Conservation (phyloP, 768 basidiomycete genomes). For the Coprinopsis strossmayeri region DNA sequence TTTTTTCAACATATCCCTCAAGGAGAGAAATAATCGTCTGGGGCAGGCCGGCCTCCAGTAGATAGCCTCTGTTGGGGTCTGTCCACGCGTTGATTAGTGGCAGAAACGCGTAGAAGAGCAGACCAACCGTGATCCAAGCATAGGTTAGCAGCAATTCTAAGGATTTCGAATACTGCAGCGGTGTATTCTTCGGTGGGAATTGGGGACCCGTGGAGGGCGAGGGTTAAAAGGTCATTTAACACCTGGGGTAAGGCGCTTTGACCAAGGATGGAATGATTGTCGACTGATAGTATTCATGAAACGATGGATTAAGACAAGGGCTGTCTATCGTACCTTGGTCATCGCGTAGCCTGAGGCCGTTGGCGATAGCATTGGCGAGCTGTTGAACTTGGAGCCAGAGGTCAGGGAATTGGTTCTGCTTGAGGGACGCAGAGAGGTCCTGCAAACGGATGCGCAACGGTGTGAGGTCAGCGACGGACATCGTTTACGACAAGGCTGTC, state of each 20-base stretch:
- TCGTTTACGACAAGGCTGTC: too few species aligned
- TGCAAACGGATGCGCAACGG: conserved; percentile 29
- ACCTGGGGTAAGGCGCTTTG: conserved; percentile 57
- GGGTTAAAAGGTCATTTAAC: conserved; percentile 52
- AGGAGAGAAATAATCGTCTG: conserved; percentile 61
- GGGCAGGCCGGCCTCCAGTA: conserved; percentile 67
- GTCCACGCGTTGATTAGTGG: neutral
- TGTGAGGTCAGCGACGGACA: conserved; percentile 22
- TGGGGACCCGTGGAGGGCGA: conserved; percentile 43
- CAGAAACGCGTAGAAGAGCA: neutral
- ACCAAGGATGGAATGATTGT: conserved; percentile 67
- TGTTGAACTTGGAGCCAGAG: conserved; percentile 47
- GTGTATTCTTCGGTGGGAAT: conserved; percentile 41
- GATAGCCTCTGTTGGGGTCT: conserved; percentile 71
- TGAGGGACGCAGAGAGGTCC: conserved; percentile 25
- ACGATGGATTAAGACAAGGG: conserved; percentile 1
- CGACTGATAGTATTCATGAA: conserved; percentile 36
- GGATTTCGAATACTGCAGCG: conserved; percentile 54
- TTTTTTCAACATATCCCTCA: conserved; percentile 57
- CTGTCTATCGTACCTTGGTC: conserved; percentile 33
- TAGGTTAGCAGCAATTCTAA: conserved; percentile 76
- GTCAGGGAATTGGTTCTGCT: conserved; percentile 23
- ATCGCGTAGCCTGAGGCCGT: conserved; percentile 53
- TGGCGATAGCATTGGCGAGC: conserved; percentile 52
- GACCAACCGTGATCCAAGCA: conserved; percentile 76